Base-by-base conservation (phyloP, 2,329 filamentous ascomycete genomes). In the Colletotrichum aenigma region DNA sequence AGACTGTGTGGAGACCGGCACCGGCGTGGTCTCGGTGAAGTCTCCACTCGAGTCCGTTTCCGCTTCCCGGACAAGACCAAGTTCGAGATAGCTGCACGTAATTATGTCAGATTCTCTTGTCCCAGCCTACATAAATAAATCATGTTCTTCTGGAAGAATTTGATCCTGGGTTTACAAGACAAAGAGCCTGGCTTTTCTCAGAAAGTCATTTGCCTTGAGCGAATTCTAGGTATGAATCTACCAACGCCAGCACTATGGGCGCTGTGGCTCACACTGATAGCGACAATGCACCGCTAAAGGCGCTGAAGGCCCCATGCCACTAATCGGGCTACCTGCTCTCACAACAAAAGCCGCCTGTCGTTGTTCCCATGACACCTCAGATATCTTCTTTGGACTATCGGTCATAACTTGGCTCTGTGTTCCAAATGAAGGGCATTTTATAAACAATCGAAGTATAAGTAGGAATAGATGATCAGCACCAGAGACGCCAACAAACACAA, bases 101-200 rank as follows among this genome's bases (percentile, higher is more conserved):
- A n/a, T 12, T 7, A 3, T 48, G 18, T n/a, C 0, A 48, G 4
- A n/a, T 48, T 48, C 38, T 48, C 5, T 48, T 48, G 0, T 48
- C 1, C 38, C 18, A 12, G 18, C 38, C 38, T 21, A 3, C 9
- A 7, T 12, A 3, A 12, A 1, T 48, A 18, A 3, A n/a, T 6
- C 1, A 0, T 0, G 5, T 4, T n/a, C 38, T 48, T n/a, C 18
- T 12, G 0, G 18, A 48, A 48, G 18, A n/a, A n/a, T 7, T n/a
- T 7, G 1, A n/a, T n/a, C 0, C 18, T n/a, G 0, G 18, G 1
- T 7, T 0, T 48, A n/a, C 18, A 2, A 48, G 18, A 48, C 38
- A 12, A 4, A n/a, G 18, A n/a, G 5, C 38, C 18, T 4, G 9
- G 9, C 9, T n/a, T 48, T 48, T 48, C 18, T 48, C 18, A 1